Evolutionary conservation across 495 filamentous ascomycete genomes (phyloP), one percentile per base, ranked within the genome.

Genomic region (Trichoderma virens): DNA sequence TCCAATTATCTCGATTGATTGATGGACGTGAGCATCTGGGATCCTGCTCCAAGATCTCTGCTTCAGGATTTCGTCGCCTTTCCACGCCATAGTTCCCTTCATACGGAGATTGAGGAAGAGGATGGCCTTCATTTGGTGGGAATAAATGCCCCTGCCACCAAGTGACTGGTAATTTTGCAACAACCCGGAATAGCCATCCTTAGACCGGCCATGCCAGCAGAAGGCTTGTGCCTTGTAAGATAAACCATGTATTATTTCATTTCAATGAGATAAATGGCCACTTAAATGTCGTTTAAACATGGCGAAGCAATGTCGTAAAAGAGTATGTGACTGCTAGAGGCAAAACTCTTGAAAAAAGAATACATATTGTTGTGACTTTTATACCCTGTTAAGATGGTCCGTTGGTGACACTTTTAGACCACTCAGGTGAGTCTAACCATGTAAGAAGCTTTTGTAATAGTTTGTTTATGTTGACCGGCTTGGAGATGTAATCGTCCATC

Each of bases 401-500:
- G 20, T 28, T 56, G 23, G 51, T 56, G 6, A 8, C 13, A 30
- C 2, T 56, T 11, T 2, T 28, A 30, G 51, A 30, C 51, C 51
- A 56, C 7, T 56, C 51, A 16, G 51, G 11, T 16, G 51, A 30
- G 6, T 56, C 51, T 16, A 78, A 62, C 77, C 84, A 88, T 51
- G 79, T 85, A 25, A 76, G 54, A 23, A 80, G 62, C 14, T 66
- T 71, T 60, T 74, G 75, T 61, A 77, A 54, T 9, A 80, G 67
- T 7, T 68, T 63, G 45, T 76, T 70, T 61, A 72, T 79, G 65
- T 86, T 78, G 5, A 88, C 74, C 0, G 86, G 86, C 65, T 88
- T 88, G 14, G 82, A 74, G 32, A 88, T 75, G 67, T 86, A 87
- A 62, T 83, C 84, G 66, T 83, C 79, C 85, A 88, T 87, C 5